These are phyloP conservation scores for Cryphonectria radicalis DNA, from an alignment of 2,329 filamentous ascomycete genomes.

Conservation along the genomic window DNA sequence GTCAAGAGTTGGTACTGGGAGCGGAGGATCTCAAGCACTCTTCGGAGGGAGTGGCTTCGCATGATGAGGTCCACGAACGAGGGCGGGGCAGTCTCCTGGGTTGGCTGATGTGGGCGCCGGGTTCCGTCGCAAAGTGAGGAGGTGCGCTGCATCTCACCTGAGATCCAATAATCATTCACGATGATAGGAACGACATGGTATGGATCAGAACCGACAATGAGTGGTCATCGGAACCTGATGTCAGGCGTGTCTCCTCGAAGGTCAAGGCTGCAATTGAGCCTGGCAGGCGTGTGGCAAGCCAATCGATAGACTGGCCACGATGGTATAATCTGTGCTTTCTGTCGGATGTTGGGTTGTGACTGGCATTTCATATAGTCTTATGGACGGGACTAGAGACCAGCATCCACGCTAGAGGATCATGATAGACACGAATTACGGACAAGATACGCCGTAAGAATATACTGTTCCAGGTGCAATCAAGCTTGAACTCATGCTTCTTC, in stretches of 20 bases:
- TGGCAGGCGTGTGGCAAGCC: neutral
- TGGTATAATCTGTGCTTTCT: neutral
- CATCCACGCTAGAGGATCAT: neutral
- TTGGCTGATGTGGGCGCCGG: constrained; percentile 3
- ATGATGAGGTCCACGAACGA: neutral
- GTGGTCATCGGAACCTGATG: too few species aligned
- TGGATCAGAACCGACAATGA: too few species aligned
- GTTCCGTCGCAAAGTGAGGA: neutral
- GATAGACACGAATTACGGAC: neutral
- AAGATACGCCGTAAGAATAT: neutral
- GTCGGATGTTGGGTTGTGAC: neutral
- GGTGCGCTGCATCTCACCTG: neutral
- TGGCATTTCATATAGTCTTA: neutral
- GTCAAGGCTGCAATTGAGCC: too few species aligned
- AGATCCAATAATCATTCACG: neutral
- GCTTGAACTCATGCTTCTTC: neutral
- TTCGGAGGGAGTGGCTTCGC: neutral
- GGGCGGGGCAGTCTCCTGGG: neutral
- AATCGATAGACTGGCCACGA: too few species aligned
- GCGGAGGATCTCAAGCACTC: neutral
- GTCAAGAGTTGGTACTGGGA: neutral
- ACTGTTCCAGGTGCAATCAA: neutral
- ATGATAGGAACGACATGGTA: neutral
- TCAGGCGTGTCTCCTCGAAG: neutral
- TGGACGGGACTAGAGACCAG: neutral